Base-by-base conservation (phyloP, 352 stramenopile genomes). In the Globisporangium cederbergense region DNA sequence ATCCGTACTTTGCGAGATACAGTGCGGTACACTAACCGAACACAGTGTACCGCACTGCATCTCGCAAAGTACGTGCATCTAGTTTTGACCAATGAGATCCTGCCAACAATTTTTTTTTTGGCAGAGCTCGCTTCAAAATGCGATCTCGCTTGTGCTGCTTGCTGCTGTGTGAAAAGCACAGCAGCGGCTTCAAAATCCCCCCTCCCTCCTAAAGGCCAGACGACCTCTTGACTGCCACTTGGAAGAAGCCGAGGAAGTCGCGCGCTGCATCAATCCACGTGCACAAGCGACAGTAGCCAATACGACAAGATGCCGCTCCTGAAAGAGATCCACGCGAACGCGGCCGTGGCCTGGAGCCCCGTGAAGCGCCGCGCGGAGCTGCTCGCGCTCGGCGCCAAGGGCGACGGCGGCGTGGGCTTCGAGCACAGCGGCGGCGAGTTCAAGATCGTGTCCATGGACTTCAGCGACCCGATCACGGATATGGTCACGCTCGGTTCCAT, bases 381-480 rank as follows among this genome's bases (percentile, higher is more conserved):
- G 58, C 77, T 97, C 63, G 90, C 90, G 71, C 81, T 96, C 38
- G 90, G 90, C 57, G 90, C 82, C 67, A 97, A 99, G 89, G 97
- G 98, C 70, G 96, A 97, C 63, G 93, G 94, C 66, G 96, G 96
- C 61, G 86, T 86, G 55, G 94, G 95, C 55, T 99, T 99, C 75
- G 97, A 99, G 71, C 97, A 99, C 78, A 98, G 96, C 51, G 97
- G 97, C 40, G 97, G 97, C 58, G 91, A 98, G 77, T 89, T 99
- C 60, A 97, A 98, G 80, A 68, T 99, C 49, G 97, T 99, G 65
- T 91, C 90, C 58, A 89, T 99, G 77, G 86, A 97, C 76, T 83
- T 98, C 45, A 85, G 82, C 69, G 71, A 93, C 49, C 76, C 86
- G 16, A 70, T 73, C 36, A 81, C 85, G 32, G 79, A 73, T 10